Evolutionary conservation across 1,139 yeast genomes (phyloP), one percentile per base, ranked within the genome.

Genomic region (Geotrichum candidum): DNA sequence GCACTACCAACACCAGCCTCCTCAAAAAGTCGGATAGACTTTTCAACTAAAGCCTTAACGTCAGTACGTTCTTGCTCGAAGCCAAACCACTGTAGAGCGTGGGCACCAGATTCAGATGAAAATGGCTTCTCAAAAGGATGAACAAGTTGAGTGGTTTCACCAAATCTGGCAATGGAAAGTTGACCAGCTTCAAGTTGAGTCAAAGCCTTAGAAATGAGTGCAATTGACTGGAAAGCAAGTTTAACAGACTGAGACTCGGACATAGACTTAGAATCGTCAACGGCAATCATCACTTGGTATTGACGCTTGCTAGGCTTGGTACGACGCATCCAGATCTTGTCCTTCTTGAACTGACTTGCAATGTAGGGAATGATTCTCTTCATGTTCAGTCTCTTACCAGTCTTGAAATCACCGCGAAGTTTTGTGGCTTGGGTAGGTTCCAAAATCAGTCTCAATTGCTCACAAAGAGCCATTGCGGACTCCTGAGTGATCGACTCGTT

Each of bases 201-300:
- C 66, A 95, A 80, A 0, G 99, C 97, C 74, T 91, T 92, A 2
- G 97, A 86, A 2, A 95, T 99, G 61, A 95, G 80, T 2, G 98
- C 96, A 71, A 95, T 90, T 71, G 96, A 88, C 71, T 94, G 92
- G 82, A 91, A 91, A 0, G 99, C 98, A 65, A 95, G 80, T 69
- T 88, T 90, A 27, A 90, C 94, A 33, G 96, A 86, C 68, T 86
- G 86, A 46, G 97, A 88, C 74, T 94, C 98, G 63, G 94, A 84
- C 99, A 95, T 95, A 0, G 98, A 92, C 74, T 90, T 91, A 54
- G 99, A 94, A 73, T 95, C 97, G 77, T 95, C 99, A 57, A 95
- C 90, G 0, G 99, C 94, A 68, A 95, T 88, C 97, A 95, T 90
- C 66, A 95, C 88, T 77, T 95, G 99, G 75, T 94, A 95, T 73